Conservation (phyloP, 2,329 filamentous ascomycete genomes). For the Aspergillus aculeatus region DNA sequence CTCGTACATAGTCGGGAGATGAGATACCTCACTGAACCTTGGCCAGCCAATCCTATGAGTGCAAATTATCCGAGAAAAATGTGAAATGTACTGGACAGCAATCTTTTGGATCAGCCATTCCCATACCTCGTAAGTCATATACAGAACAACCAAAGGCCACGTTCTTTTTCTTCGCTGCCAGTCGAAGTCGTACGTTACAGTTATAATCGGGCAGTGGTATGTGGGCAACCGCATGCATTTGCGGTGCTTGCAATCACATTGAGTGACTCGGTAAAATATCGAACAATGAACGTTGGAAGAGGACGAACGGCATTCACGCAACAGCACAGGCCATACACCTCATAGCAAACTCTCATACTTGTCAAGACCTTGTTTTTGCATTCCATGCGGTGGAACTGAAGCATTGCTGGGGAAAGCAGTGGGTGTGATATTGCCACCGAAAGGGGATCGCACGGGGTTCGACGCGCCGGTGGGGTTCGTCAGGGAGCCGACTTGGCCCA, state of each 20-base stretch:
- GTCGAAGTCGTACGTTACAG: neutral
- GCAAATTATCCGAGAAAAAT: neutral
- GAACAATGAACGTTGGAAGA: neutral
- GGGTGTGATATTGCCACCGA: conserved; percentile 16
- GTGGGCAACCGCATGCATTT: neutral
- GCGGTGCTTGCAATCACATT: too few species aligned
- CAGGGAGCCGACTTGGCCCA: conserved; percentile 16
- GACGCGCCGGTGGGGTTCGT: conserved; percentile 17
- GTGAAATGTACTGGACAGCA: neutral
- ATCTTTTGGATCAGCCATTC: neutral
- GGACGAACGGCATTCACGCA: conserved; percentile 5
- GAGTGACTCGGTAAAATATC: too few species aligned
- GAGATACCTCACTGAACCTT: neutral
- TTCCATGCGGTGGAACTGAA: conserved; percentile 21
- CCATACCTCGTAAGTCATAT: neutral
- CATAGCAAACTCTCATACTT: conserved; percentile 58
- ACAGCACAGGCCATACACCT: conserved; percentile 1
- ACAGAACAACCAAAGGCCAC: neutral
- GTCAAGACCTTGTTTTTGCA: conserved; percentile 49
- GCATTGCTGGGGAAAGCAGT: conserved; percentile 27
- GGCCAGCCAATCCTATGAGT: neutral
- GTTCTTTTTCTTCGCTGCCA: neutral
- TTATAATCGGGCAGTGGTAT: neutral
- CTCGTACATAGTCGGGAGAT: too few species aligned
- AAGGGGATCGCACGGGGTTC: conserved; percentile 21